phyloP scores from a whole-genome alignment of 179 eudicot genomes.

The Heliamphora ciliata region DNA sequence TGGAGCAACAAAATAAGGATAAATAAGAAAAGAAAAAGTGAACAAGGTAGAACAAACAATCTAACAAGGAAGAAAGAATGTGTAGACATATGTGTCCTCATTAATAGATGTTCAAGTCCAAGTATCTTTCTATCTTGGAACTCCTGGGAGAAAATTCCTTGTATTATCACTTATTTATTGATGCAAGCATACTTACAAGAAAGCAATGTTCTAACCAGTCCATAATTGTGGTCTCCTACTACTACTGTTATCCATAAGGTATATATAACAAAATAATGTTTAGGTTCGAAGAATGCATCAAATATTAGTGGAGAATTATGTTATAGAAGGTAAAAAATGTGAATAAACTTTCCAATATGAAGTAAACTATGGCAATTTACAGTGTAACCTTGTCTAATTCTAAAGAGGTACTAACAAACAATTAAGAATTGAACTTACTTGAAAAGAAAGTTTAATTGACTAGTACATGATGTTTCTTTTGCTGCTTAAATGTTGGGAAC shows the following conservation, averaged over 20 bases:
- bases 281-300: background rate
- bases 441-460: background rate
- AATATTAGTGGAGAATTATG: background rate
- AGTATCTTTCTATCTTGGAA: background rate
- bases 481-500: background rate
- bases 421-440: background rate
- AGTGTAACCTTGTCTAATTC: background rate
- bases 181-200: background rate
- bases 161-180: background rate
- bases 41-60: background rate
- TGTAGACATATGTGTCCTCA: background rate
- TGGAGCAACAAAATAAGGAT: slow-evolving; percentile 9
- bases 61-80: background rate
- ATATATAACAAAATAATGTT: background rate
- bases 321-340: background rate
- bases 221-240: background rate
- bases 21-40: background rate
- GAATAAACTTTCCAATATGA: background rate
- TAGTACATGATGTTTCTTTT: background rate
- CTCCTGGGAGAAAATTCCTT: background rate
- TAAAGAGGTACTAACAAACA: background rate
- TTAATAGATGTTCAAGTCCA: background rate
- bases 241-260: background rate
- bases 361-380: background rate
- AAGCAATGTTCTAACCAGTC: background rate